Evolutionary conservation across 2,329 filamentous ascomycete species (phyloP).

Genomic region (Blumeriella jaapii): DNA sequence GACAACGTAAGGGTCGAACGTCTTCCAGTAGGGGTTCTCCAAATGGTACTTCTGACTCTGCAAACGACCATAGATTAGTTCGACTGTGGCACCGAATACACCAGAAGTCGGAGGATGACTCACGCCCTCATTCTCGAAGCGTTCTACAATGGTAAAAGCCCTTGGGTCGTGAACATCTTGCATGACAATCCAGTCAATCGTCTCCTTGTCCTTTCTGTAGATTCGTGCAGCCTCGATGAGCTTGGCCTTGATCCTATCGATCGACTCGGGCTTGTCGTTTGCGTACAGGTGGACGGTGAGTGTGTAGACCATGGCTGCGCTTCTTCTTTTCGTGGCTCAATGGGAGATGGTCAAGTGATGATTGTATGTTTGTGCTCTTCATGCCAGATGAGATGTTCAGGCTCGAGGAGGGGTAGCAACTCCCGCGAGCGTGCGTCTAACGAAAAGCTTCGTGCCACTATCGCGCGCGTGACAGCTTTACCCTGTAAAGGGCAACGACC

Average conservation of each 20-base stretch:
- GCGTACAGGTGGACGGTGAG: conserved; percentile 60
- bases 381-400: conserved; percentile 2
- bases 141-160: conserved; percentile 65
- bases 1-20: conserved; percentile 62
- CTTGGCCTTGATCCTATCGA: conserved; percentile 58
- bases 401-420: conserved; percentile 4
- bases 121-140: conserved; percentile 55
- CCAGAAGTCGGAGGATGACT: conserved; percentile 22
- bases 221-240: conserved; percentile 63
- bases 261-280: conserved; percentile 51
- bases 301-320: conserved; percentile 50
- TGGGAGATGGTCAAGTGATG: neutral
- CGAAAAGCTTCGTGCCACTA: conserved; percentile 2
- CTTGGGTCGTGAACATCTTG: conserved; percentile 57
- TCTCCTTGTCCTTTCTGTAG: conserved; percentile 63
- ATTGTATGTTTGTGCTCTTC: neutral
- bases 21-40: conserved; percentile 38
- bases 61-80: conserved; percentile 8
- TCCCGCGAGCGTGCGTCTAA: conserved; percentile 3
- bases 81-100: conserved; percentile 5
- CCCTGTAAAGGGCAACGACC: neutral
- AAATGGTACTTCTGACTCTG: conserved; percentile 51
- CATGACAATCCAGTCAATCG: conserved; percentile 63
- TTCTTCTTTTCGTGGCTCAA: neutral
- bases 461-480: neutral